Conservation (phyloP, 2,329 filamentous ascomycete species). For the Camillea tinctor region DNA sequence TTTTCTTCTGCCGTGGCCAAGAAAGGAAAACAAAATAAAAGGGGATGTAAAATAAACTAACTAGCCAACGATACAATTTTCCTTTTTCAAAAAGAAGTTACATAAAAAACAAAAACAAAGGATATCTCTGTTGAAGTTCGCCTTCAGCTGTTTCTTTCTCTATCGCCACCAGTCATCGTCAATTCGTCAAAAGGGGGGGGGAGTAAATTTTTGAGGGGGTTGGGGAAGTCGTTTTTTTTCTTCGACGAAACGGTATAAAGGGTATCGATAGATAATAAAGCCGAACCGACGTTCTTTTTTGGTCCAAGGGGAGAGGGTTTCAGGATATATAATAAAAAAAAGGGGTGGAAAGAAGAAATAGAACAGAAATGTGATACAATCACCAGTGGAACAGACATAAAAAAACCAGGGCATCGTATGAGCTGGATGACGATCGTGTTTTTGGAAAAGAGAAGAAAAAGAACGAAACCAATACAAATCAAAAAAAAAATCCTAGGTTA, state of each 20-base stretch:
- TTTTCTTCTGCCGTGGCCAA: background rate
- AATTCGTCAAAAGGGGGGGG: background rate
- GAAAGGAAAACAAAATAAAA: no score
- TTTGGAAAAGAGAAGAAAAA: slow-evolving; percentile 1
- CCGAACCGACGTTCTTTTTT: background rate
- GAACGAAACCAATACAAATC: slow-evolving; percentile 1
- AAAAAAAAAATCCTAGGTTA: slow-evolving; percentile 13
- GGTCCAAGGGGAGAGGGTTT: background rate
- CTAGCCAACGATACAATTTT: no score
- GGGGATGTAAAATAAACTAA: no score
- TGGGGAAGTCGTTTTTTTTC: background rate
- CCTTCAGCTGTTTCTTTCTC: background rate
- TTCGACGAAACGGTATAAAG: background rate
- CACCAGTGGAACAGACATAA: background rate
- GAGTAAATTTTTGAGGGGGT: no score
- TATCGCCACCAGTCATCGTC: background rate
- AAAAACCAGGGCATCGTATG: background rate
- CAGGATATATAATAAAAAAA: slow-evolving; percentile 19
- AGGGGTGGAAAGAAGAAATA: slow-evolving; percentile 14
- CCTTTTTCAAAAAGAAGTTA: background rate
- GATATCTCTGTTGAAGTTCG: background rate
- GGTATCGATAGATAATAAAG: background rate
- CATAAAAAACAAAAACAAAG: background rate
- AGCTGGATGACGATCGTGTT: slow-evolving; percentile 3
- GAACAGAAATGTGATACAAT: background rate